phyloP scores from a whole-genome alignment of 2,329 filamentous ascomycete species.

The Calonectria pteridis region DNA sequence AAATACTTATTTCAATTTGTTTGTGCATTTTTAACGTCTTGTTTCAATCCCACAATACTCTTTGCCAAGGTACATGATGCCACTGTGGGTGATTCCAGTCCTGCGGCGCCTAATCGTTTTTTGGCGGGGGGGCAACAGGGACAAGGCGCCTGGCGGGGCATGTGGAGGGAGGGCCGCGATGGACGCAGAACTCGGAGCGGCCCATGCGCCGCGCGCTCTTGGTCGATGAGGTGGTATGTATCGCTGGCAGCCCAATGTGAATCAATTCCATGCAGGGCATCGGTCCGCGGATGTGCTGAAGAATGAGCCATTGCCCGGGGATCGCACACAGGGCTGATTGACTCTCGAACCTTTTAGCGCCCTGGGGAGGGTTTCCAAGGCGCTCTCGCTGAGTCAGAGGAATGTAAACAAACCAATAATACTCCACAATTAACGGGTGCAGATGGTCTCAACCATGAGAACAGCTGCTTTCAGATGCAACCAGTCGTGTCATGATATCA shows the following conservation, averaged over 20 bases:
- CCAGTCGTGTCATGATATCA: no score
- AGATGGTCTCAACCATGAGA: background rate
- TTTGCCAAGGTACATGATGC: background rate
- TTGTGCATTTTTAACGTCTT: background rate
- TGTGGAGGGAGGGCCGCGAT: background rate
- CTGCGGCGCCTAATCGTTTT: background rate
- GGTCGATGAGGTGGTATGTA: background rate
- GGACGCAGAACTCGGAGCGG: background rate
- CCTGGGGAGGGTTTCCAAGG: background rate
- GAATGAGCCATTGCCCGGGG: background rate
- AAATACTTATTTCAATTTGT: background rate
- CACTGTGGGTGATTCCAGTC: background rate
- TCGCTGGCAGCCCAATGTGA: background rate
- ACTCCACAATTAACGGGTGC: constrained; percentile 1
- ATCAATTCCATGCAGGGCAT: background rate
- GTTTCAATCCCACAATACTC: background rate
- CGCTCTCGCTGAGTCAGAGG: background rate
- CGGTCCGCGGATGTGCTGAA: background rate
- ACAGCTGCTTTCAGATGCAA: background rate
- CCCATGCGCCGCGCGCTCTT: background rate
- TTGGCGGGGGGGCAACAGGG: background rate
- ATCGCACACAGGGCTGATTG: background rate
- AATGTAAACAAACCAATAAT: constrained; percentile 6
- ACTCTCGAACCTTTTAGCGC: background rate
- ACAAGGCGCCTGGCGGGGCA: constrained; percentile 1